Conservation (phyloP, 768 basidiomycete genomes). For the Mycena olivaceomarginata region DNA sequence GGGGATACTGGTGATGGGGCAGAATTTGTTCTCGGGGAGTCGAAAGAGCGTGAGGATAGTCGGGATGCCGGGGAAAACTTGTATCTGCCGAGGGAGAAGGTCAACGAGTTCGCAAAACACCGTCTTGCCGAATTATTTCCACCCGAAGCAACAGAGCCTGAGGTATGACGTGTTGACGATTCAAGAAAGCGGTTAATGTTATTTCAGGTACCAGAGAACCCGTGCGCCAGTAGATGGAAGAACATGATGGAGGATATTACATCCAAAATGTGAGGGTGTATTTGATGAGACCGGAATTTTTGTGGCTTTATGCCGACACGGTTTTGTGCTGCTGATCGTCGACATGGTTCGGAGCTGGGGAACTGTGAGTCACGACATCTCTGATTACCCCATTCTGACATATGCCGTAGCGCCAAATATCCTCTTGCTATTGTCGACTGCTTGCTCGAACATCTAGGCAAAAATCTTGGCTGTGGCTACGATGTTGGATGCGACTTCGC, state of each 20-base stretch:
- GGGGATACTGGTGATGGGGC: background rate
- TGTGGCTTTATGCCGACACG: background rate
- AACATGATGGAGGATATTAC: background rate
- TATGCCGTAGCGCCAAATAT: background rate
- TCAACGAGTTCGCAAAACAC: background rate
- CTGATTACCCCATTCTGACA: background rate
- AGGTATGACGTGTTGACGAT: background rate
- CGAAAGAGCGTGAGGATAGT: background rate
- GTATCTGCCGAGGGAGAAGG: background rate
- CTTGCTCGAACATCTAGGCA: background rate
- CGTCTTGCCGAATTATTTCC: background rate
- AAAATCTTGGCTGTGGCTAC: background rate
- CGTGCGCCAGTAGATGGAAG: background rate
- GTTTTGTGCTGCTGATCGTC: background rate
- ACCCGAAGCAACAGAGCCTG: background rate
- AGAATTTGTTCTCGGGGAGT: background rate
- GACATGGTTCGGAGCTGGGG: background rate
- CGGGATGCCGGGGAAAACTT: background rate
- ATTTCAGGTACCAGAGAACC: background rate
- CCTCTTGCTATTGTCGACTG: background rate
- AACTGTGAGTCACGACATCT: background rate
- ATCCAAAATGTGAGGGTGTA: background rate
- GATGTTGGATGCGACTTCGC: background rate
- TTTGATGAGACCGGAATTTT: background rate
- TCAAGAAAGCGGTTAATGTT: background rate